phyloP scores from a whole-genome alignment of 768 basidiomycete genomes.

The Hypholoma sublateritium region DNA sequence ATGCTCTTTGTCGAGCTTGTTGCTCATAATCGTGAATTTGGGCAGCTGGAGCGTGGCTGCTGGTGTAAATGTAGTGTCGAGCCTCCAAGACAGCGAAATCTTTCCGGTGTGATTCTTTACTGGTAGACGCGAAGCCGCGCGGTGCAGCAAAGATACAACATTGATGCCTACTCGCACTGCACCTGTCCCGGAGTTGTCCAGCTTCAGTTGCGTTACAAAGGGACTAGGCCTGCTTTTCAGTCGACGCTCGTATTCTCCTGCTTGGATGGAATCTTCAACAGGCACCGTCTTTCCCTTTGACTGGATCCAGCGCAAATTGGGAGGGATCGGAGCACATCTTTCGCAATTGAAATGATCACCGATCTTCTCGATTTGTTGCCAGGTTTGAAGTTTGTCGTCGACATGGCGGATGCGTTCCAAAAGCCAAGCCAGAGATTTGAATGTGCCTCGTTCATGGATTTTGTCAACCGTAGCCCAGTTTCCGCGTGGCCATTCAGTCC shows the following conservation, averaged over 20 bases:
- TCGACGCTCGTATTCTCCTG: slow-evolving; percentile 85
- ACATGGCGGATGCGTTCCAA: slow-evolving; percentile 80
- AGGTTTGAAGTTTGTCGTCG: slow-evolving; percentile 59
- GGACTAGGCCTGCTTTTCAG: slow-evolving; percentile 85
- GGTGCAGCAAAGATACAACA: slow-evolving; percentile 82
- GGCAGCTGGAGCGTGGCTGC: slow-evolving; percentile 56
- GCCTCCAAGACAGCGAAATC: slow-evolving; percentile 69
- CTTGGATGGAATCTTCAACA: slow-evolving; percentile 82
- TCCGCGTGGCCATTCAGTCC: slow-evolving; percentile 75
- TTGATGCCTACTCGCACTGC: slow-evolving; percentile 86
- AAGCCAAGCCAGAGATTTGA: slow-evolving; percentile 84
- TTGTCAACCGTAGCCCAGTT: slow-evolving; percentile 83
- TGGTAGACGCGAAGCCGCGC: slow-evolving; percentile 80
- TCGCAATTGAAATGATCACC: slow-evolving; percentile 59
- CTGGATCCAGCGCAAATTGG: slow-evolving; percentile 74
- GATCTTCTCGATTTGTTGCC: slow-evolving; percentile 58
- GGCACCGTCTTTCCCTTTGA: slow-evolving; percentile 61
- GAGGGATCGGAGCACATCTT: slow-evolving; percentile 80
- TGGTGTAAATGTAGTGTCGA: slow-evolving; percentile 77
- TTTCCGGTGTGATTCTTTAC: slow-evolving; percentile 46
- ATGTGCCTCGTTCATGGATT: slow-evolving; percentile 79
- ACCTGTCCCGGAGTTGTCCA: slow-evolving; percentile 62
- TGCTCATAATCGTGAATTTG: slow-evolving; percentile 73
- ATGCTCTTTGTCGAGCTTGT: slow-evolving; percentile 70
- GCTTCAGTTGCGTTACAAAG: slow-evolving; percentile 81